Evolutionary conservation across 805 yeast genomes (phyloP).

Genomic region (Osmozyma mogii): DNA sequence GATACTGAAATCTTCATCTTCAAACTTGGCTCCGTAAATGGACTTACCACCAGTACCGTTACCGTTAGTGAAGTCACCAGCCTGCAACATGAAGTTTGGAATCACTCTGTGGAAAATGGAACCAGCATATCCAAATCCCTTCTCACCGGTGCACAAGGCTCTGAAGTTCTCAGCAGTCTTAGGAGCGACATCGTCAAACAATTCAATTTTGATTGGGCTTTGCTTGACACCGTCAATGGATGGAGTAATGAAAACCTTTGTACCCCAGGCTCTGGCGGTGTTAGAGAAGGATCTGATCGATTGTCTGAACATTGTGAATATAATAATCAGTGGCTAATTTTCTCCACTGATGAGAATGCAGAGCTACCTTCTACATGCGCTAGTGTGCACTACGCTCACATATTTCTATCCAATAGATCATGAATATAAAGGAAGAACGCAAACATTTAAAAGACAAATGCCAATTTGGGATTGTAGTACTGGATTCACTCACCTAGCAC

Average conservation of each 20-base stretch:
- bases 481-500: not conserved
- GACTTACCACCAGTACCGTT: conserved; percentile 13
- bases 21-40: conserved; percentile 12
- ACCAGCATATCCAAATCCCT: conserved; percentile 13
- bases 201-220: conserved; percentile 14
- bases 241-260: conserved; percentile 51
- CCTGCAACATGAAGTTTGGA: conserved; percentile 13
- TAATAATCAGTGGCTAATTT: conserved; percentile 2
- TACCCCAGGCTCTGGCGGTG: conserved; percentile 36
- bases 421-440: not conserved
- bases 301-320: conserved; percentile 17
- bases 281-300: conserved; percentile 44
- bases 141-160: conserved; percentile 13
- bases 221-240: conserved; percentile 31
- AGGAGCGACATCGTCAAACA: conserved; percentile 12
- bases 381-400: conserved; percentile 1
- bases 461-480: not conserved
- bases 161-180: conserved; percentile 14
- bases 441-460: not conserved
- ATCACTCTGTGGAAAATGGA: conserved; percentile 13
- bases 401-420: not conserved
- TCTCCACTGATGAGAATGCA: not conserved
- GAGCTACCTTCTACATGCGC: not conserved
- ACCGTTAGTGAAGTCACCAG: conserved; percentile 12
- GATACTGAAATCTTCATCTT: conserved; percentile 11